These are phyloP conservation scores for Tolypocladium capitatum DNA, from an alignment of 2,329 filamentous ascomycete species.

Conservation along the genomic window DNA sequence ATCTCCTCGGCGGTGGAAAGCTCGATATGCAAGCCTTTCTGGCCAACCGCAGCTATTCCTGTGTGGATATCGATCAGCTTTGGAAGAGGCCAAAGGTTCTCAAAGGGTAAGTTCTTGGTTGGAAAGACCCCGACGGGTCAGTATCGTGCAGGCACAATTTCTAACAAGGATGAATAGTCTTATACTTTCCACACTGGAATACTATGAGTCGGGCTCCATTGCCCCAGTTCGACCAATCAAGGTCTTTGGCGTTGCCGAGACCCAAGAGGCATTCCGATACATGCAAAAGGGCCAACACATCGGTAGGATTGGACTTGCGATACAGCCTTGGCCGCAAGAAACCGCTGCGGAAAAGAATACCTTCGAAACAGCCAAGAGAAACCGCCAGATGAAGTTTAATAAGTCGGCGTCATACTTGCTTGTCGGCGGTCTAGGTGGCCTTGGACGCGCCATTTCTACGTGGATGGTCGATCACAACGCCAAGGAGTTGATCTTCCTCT, in stretches of 20 bases:
- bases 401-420: background rate
- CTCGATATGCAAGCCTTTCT: background rate
- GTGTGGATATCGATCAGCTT: background rate
- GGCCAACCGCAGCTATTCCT: background rate
- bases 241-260: background rate
- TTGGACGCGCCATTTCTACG: background rate
- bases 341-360: background rate
- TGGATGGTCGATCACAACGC: background rate
- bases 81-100: background rate
- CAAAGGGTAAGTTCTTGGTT: background rate
- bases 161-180: background rate
- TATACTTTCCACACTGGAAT: background rate
- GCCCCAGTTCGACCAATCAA: background rate
- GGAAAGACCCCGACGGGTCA: background rate
- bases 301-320: slow-evolving; percentile 7
- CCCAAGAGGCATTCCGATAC: background rate
- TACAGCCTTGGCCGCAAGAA: slow-evolving; percentile 2
- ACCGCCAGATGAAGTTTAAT: too few relatives aligned
- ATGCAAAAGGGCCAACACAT: slow-evolving; percentile 5
- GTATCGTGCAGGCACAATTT: background rate
- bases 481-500: background rate
- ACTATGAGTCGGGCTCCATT: background rate
- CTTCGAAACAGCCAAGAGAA: too few relatives aligned
- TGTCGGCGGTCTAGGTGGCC: background rate
- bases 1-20: background rate